Evolutionary conservation across 768 basidiomycete species (phyloP).

Genomic region (Rhizopogon sp.): DNA sequence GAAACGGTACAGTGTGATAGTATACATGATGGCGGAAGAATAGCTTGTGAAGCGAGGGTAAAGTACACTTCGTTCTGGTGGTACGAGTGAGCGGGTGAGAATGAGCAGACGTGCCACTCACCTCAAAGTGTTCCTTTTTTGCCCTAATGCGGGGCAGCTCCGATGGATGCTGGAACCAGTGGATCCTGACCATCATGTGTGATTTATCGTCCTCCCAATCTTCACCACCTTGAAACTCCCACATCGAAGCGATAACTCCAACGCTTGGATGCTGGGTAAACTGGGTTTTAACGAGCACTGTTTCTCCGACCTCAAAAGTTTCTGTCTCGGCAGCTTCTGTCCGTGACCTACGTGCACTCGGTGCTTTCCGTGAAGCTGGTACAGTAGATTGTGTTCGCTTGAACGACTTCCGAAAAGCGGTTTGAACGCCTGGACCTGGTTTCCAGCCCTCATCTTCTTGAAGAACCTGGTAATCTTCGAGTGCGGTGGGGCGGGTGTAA

Average conservation of each 20-base stretch:
- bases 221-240: conserved; percentile 39
- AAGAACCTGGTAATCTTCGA: conserved; percentile 22
- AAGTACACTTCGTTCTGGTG: conserved; percentile 75
- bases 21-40: conserved; percentile 48
- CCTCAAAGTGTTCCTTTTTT: conserved; percentile 55
- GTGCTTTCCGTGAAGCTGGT: conserved; percentile 13
- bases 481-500: conserved; percentile 14
- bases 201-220: conserved; percentile 25
- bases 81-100: neutral
- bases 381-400: conserved; percentile 12
- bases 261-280: conserved; percentile 49
- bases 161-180: conserved; percentile 70
- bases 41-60: conserved; percentile 42
- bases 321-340: conserved; percentile 13
- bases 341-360: conserved; percentile 3
- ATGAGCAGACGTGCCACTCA: conserved; percentile 23
- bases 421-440: conserved; percentile 12
- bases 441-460: conserved; percentile 23
- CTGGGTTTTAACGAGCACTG: conserved; percentile 51
- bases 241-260: conserved; percentile 67
- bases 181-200: conserved; percentile 55
- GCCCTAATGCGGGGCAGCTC: conserved; percentile 60
- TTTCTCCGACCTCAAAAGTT: conserved; percentile 57
- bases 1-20: conserved; percentile 47
- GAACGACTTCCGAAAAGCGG: conserved; percentile 26